phyloP scores from a whole-genome alignment of 2,329 filamentous ascomycete species.

The Colletotrichum aenigma region DNA sequence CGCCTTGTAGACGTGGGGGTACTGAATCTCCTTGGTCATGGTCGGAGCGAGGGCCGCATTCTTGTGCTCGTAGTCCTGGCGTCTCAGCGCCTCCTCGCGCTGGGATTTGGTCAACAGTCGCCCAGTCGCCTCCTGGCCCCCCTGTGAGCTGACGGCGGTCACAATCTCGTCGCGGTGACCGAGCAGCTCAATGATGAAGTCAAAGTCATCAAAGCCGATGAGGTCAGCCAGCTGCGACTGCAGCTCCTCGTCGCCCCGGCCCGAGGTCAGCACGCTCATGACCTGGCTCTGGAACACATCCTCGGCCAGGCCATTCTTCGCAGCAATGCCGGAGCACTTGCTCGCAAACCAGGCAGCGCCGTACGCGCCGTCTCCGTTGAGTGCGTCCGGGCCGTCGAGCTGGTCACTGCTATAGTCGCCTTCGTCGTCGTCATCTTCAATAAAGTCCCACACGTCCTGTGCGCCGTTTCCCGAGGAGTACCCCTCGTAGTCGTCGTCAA shows the following conservation, averaged over 20 bases:
- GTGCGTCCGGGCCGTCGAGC: conserved; percentile 37
- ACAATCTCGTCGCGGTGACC: conserved; percentile 74
- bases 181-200: conserved; percentile 91
- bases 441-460: conserved; percentile 92
- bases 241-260: conserved; percentile 79
- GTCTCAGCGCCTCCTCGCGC: conserved; percentile 77
- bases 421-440: conserved; percentile 71
- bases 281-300: conserved; percentile 80
- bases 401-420: conserved; percentile 66
- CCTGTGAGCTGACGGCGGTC: conserved; percentile 42
- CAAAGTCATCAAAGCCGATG: conserved; percentile 90
- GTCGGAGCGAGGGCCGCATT: conserved; percentile 71
- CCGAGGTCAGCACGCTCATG: conserved; percentile 71
- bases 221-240: conserved; percentile 90
- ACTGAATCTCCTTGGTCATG: conserved; percentile 75
- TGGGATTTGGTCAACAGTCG: conserved; percentile 77
- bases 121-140: conserved; percentile 37
- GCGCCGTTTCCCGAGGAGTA: conserved; percentile 64
- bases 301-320: conserved; percentile 69
- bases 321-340: conserved; percentile 71
- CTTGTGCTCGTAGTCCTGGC: conserved; percentile 85
- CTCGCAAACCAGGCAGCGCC: conserved; percentile 72
- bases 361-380: conserved; percentile 42
- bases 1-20: conserved; percentile 91
- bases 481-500: conserved; percentile 67